These are phyloP conservation scores for Phytopythium helicoides DNA, from an alignment of 352 stramenopile species.

Conservation along the genomic window DNA sequence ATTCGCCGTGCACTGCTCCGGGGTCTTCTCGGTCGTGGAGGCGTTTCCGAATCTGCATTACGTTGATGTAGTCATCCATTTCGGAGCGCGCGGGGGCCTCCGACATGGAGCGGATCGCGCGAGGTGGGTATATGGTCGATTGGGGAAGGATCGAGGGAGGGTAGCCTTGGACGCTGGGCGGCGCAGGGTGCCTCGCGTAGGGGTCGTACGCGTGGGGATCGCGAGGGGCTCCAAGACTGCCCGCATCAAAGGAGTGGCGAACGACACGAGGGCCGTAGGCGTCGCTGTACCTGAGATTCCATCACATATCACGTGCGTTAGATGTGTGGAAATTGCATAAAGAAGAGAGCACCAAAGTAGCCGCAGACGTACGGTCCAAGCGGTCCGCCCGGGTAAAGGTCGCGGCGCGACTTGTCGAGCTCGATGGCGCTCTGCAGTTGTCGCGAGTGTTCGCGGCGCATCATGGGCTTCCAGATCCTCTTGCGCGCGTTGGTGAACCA, in stretches of 20 bases:
- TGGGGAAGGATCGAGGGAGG: conserved; percentile 8
- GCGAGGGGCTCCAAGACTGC: conserved; percentile 40
- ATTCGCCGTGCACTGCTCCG: conserved; percentile 9
- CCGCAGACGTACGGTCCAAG: not conserved
- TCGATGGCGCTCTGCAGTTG: conserved; percentile 75
- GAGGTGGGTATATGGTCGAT: conserved; percentile 32
- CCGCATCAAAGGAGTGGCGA: conserved; percentile 70
- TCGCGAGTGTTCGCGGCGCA: conserved; percentile 77
- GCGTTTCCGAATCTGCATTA: conserved; percentile 64
- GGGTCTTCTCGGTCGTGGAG: conserved; percentile 28
- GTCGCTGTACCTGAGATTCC: conserved; percentile 13
- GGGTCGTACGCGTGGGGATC: conserved; percentile 24
- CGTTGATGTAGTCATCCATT: conserved; percentile 66
- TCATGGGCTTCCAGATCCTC: conserved; percentile 90
- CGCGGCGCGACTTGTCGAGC: conserved; percentile 51
- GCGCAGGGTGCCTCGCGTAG: conserved; percentile 15
- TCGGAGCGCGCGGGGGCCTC: conserved; percentile 46
- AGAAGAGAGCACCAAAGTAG: not conserved
- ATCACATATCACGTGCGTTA: not conserved
- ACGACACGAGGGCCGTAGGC: conserved; percentile 46
- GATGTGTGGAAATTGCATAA: not conserved
- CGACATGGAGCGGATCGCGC: conserved; percentile 58
- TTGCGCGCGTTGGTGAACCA: conserved; percentile 91
- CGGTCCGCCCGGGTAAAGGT: conserved; percentile 31
- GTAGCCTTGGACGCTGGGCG: not conserved